phyloP scores from a whole-genome alignment of 345 rosid species.

The Alliaria petiolata region DNA sequence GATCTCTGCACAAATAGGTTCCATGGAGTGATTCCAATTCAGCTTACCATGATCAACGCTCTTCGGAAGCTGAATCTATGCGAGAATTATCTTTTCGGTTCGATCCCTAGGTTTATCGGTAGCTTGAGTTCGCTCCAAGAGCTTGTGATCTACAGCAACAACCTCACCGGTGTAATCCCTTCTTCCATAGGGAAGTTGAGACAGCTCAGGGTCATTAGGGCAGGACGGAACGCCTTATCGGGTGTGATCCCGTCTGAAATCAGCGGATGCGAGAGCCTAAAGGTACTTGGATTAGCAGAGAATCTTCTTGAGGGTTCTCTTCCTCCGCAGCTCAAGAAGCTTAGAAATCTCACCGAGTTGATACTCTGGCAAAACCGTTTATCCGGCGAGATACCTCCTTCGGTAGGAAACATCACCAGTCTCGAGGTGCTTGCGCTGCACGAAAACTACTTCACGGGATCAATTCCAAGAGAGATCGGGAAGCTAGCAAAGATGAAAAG shows the following conservation, averaged over 20 bases:
- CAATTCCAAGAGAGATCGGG: slow-evolving; percentile 57
- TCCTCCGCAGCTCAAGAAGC: slow-evolving; percentile 57
- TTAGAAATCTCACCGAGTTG: slow-evolving; percentile 53
- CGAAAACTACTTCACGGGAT: slow-evolving; percentile 55
- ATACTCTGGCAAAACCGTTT: slow-evolving; percentile 69
- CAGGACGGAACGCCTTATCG: slow-evolving; percentile 61
- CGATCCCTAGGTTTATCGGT: slow-evolving; percentile 54
- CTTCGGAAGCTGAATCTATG: slow-evolving; percentile 49
- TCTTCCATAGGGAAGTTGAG: slow-evolving; percentile 44
- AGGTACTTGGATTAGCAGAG: slow-evolving; percentile 79
- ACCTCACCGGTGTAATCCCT: slow-evolving; percentile 66
- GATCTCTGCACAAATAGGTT: slow-evolving; percentile 70
- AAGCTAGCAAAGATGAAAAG: slow-evolving; percentile 46
- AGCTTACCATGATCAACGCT: slow-evolving; percentile 41
- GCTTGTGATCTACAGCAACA: slow-evolving; percentile 68
- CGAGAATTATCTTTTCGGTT: slow-evolving; percentile 55
- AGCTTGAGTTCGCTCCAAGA: slow-evolving; percentile 49
- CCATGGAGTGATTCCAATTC: slow-evolving; percentile 58
- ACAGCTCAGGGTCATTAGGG: slow-evolving; percentile 54
- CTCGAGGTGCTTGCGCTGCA: slow-evolving; percentile 74
- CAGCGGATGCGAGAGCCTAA: slow-evolving; percentile 58
- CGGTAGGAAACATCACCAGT: slow-evolving; percentile 57
- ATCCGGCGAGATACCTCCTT: slow-evolving; percentile 58
- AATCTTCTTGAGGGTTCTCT: slow-evolving; percentile 65
- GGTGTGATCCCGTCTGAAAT: slow-evolving; percentile 72